Evolutionary conservation across 1,284 basidiomycete species (phyloP).

Genomic region (Abortiporus biennis): DNA sequence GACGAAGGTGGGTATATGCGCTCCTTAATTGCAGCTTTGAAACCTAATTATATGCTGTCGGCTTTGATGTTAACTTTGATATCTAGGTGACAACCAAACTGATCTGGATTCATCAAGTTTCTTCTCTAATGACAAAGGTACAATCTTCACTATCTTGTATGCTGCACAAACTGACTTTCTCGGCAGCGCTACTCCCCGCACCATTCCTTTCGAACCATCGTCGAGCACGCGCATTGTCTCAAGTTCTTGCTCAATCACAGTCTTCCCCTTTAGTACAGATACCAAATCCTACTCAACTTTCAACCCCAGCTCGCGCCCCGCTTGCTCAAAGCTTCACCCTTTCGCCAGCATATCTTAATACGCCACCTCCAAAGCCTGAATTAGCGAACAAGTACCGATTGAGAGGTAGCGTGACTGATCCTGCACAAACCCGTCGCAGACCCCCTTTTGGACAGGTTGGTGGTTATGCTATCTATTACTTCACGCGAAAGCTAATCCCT

Average conservation of each 20-base stretch:
- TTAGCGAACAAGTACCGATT: slow-evolving; percentile 52
- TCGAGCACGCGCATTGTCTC: slow-evolving; percentile 45
- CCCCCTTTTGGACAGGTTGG: slow-evolving; percentile 32
- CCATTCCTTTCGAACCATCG: slow-evolving; percentile 57
- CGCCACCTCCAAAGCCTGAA: slow-evolving; percentile 61
- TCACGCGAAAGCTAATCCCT: neutral
- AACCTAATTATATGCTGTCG: neutral
- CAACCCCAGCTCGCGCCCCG: slow-evolving; percentile 25
- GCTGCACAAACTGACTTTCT: slow-evolving; percentile 8
- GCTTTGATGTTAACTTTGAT: slow-evolving; percentile 8
- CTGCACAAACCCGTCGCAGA: slow-evolving; percentile 58
- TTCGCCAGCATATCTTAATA: slow-evolving; percentile 38
- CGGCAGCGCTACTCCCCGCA: slow-evolving; percentile 50
- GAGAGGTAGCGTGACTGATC: slow-evolving; percentile 69
- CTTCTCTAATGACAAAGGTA: slow-evolving; percentile 26
- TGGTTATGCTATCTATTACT: neutral
- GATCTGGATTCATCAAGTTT: slow-evolving; percentile 16
- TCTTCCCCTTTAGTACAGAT: slow-evolving; percentile 18
- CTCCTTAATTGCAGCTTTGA: slow-evolving; percentile 6
- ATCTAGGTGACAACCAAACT: too few species aligned
- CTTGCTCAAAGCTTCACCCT: slow-evolving; percentile 13
- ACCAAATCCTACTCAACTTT: slow-evolving; percentile 21
- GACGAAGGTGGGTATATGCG: slow-evolving; percentile 37
- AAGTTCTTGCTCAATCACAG: slow-evolving; percentile 21
- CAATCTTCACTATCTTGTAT: slow-evolving; percentile 6